Base-by-base conservation (phyloP, 1,139 yeast species). In the Suhomyces bolitotheri region DNA sequence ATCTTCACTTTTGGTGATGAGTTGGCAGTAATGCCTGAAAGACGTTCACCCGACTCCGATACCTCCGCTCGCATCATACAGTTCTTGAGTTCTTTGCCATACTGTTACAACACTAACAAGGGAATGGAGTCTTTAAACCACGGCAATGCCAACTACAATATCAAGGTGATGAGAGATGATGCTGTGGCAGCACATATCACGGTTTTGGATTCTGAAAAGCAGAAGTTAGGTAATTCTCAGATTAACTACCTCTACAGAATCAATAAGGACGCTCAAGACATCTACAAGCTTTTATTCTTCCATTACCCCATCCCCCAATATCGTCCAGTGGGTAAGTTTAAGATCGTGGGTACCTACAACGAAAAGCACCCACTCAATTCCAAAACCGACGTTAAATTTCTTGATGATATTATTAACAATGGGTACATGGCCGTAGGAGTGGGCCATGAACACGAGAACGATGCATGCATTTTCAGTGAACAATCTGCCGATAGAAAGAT, bases 391-490 rank as follows among this genome's bases (percentile, higher is more conserved):
- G 45, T 51, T 10, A 59, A 63, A 29, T 55, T 64, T 31, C 56
- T 60, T 32, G 62, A 62, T 29, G 76, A 70, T 45, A 60, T 70
- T 21, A 49, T 61, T 22, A 55, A 55, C 34, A 57, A 66, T 36
- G 66, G 67, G 6, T 69, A 69, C 46, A 54, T 65, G 28, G 78
- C 64, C 0, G 64, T 75, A 10, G 64, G 74, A 11, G 80, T 75
- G 16, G 80, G 80, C 6, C 76, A 73, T 43, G 81, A 76, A 44
- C 80, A 75, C 48, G 74, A 67, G 27, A 76, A 76, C 49, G 80
- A 76, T 44, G 78, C 78, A 10, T 76, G 81, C 47, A 34, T 48
- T 17, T 34, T 58, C 14, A 54, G 57, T 34, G 53, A 54, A 23
- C 33, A 32, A 7, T 19, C 36, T 4, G 23, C 32, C 17, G 40